Evolutionary conservation across 1,139 yeast species (phyloP), one percentile per base, ranked within the genome.

Genomic region (Lipomyces yarrowii): DNA sequence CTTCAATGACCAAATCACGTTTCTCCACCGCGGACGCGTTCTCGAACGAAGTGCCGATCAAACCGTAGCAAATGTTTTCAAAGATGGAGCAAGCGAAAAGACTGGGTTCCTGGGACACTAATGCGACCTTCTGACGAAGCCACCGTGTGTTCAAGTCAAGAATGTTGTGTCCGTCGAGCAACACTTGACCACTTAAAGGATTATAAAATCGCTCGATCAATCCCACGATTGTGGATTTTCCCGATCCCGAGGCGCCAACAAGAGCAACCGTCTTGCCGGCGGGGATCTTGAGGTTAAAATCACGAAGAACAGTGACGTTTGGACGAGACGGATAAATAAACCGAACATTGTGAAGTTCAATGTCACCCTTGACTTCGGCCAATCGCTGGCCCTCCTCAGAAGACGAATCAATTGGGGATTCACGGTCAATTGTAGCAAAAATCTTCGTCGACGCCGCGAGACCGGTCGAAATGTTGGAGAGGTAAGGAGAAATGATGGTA

Each of bases 281-380:
- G 0, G 74, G 67, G 0, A 91, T 74, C 0, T 69, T 64, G 59
- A 90, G 79, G 51, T 83, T 79, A 73, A 92, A 83, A n/a, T 86
- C 84, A 26, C 86, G 77, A 74, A 93, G 87, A 18, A 93, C 87
- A 59, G 79, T 77, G 64, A 89, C 91, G 65, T 87, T 85, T n/a
- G 90, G 90, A 68, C 98, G 84, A 0, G 96, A 88, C 13, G 98
- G 97, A 76, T 93, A 93, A 65, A 87, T 81, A 78, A 93, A 93
- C 1, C 80, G 82, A 35, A 93, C 90, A 71, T 91, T 78, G 64
- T 80, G 77, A 74, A 94, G 89, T 67, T 82, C 85, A 62, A 93
- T 86, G 62, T 86, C 78, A n/a, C 84, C 83, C 15, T 81, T 76
- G 42, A 76, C 80, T 18, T 71, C 71, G 8, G 51, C 62, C 21